Base-by-base conservation (phyloP, 225 moss, liverwort and hornwort genomes). In the Takakia lepidozioides region DNA sequence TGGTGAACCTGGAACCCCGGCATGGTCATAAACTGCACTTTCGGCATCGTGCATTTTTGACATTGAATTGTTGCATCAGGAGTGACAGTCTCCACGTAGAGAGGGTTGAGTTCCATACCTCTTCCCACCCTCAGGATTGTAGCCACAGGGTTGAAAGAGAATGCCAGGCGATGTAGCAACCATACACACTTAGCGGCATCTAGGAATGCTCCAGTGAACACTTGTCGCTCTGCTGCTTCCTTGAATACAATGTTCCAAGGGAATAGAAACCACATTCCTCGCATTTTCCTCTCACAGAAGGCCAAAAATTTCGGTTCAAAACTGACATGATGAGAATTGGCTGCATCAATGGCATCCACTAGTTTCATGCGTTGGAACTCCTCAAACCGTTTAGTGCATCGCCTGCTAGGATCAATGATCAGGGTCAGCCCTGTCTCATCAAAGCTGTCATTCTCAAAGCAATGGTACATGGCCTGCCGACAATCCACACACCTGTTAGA, bases 201-300 rank as follows among this genome's bases (percentile, higher is more conserved):
- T 3, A 92, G 76, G 47, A 92, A 92, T 0, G 92, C 84, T 1
- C 69, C 79, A 1, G 87, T 92, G 70, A 92, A 92, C 38, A 55
- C 48, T 13, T 76, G 73, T 36, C 92, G 53, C 22, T 77, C 79
- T n/a, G 85, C 82, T 0, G 84, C 65, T 13, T 85, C 82, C 53
- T 80, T 82, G 65, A 92, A 92, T 3, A 92, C 80, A 21, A 92
- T 87, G 51, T 92, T 92, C 92, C 92, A 92, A 0, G 92, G 87
- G 26, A 92, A 92, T 0, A 92, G 67, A 23, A 92, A 87, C 92
- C 92, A 92, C 58, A 92, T 92, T 25, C 82, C 92, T 8, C 92
- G 70, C 84, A 92, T 85, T 66, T 92, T 92, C 54, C 57, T 76
- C 39, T 92, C 92, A 47, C 92, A 87, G 56, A 85, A 92, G 0